Percentiles rank a stretch among this genome's conserved stretches.
Evolutionary conservation across 768 basidiomycete species (phyloP).

Genomic region (Leccinum obscurum): DNA sequence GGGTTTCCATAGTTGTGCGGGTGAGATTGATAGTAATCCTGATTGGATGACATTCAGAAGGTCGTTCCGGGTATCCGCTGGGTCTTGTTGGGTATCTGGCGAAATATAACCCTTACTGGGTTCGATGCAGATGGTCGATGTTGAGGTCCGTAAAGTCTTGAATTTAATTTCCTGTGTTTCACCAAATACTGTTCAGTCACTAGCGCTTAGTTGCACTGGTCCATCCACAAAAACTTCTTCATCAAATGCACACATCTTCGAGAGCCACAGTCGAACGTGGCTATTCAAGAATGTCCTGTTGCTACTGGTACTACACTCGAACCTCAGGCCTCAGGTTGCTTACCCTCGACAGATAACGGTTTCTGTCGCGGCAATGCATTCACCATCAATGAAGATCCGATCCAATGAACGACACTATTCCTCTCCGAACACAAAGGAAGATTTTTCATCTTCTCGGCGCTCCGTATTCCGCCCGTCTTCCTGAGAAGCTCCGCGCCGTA

Average conservation of each 20-base stretch:
- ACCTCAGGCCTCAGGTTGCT: neutral
- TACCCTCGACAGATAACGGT: neutral
- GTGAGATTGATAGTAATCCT: conserved; percentile 24
- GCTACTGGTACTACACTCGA: neutral
- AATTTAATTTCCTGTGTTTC: neutral
- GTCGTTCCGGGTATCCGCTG: conserved; percentile 20
- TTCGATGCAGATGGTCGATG: conserved; percentile 10
- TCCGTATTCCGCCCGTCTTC: conserved; percentile 11
- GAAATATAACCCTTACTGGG: conserved; percentile 5
- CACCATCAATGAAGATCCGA: neutral
- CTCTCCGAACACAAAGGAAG: neutral
- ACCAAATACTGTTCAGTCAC: neutral
- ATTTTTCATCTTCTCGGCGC: conserved; percentile 2
- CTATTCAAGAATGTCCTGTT: neutral
- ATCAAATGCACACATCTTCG: neutral
- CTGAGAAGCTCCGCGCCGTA: neutral
- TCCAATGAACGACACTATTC: neutral
- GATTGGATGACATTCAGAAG: conserved; percentile 25
- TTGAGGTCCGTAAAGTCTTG: neutral
- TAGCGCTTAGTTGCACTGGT: conserved; percentile 1
- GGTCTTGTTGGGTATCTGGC: conserved; percentile 16
- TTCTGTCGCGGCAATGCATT: neutral
- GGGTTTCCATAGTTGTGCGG: conserved; percentile 18
- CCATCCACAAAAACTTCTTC: neutral
- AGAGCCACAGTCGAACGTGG: neutral